Percentiles rank a stretch among this genome's conserved stretches.
Evolutionary conservation across 257 asterid genomes (phyloP).

Genomic region (Solanum gandarillasii): DNA sequence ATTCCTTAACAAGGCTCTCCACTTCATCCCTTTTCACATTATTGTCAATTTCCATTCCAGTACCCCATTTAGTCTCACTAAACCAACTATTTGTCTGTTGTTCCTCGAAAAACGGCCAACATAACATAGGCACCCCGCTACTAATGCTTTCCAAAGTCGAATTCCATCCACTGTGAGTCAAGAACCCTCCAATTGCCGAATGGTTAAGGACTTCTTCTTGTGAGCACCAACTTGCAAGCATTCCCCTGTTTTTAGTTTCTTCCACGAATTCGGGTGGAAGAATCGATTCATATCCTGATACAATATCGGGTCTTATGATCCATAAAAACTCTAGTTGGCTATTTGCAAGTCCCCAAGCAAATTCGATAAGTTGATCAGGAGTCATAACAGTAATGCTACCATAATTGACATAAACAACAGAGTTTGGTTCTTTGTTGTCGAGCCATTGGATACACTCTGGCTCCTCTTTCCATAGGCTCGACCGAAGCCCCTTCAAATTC

Average conservation of each 20-base stretch:
- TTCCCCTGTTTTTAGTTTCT: not conserved
- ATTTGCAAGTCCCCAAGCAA: not conserved
- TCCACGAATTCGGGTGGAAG: not conserved
- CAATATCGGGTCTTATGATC: not conserved
- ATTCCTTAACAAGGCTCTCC: too few relatives aligned
- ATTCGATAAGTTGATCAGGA: not conserved
- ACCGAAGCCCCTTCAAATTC: not conserved
- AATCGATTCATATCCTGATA: not conserved
- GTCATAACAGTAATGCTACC: not conserved
- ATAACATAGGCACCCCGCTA: not conserved
- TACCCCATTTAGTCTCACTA: not conserved
- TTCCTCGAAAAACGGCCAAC: constrained; percentile 6
- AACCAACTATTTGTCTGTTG: not conserved
- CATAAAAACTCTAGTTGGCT: not conserved
- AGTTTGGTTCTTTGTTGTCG: not conserved
- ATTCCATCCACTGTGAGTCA: constrained; percentile 5
- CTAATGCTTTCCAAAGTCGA: not conserved
- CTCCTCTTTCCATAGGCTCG: constrained; percentile 3
- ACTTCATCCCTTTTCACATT: not conserved
- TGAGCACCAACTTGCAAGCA: not conserved
- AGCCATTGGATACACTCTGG: not conserved
- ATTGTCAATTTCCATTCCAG: not conserved
- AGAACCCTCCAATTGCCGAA: not conserved
- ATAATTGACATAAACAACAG: not conserved
- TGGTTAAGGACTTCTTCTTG: constrained; percentile 1